Percentiles rank a stretch among this genome's conserved stretches.
Conservation (phyloP, 805 yeast species). For the Saccharomycopsis amapae region DNA sequence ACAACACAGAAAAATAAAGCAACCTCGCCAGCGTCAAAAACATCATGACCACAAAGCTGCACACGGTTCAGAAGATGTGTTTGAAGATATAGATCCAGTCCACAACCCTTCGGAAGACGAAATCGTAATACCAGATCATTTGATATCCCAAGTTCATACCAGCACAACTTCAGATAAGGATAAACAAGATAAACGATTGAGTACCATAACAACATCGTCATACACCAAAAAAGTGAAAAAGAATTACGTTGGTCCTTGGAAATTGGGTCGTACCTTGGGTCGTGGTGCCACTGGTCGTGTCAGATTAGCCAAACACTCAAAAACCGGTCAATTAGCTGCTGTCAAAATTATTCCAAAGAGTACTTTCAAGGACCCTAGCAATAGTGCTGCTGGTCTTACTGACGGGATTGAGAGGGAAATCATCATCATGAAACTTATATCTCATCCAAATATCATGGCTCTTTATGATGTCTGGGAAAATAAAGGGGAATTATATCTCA, state of each 20-base stretch:
- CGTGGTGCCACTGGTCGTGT: constrained; percentile 97
- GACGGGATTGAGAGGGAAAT: constrained; percentile 46
- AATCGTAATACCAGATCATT: constrained; percentile 18
- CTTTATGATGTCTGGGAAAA: constrained; percentile 86
- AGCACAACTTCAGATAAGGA: constrained; percentile 1
- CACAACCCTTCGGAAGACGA: constrained; percentile 11
- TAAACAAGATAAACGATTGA: constrained; percentile 15
- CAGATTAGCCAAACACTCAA: constrained; percentile 78
- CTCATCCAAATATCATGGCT: constrained; percentile 73
- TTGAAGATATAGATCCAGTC: background rate
- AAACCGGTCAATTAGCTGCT: constrained; percentile 87
- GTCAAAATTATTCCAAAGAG: constrained; percentile 93
- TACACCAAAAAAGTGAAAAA: constrained; percentile 21
- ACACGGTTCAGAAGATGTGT: background rate
- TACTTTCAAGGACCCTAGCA: constrained; percentile 39
- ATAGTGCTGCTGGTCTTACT: background rate
- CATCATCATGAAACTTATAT: constrained; percentile 73
- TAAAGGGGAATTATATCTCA: constrained; percentile 73
- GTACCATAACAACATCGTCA: constrained; percentile 18
- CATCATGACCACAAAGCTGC: too few species aligned
- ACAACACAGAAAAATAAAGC: background rate
- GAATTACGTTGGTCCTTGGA: constrained; percentile 80
- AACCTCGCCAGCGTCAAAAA: too few species aligned
- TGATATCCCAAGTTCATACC: constrained; percentile 16
- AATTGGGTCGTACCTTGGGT: constrained; percentile 88